Base-by-base conservation (phyloP, 257 asterid species). In the Solanum tarijense region DNA sequence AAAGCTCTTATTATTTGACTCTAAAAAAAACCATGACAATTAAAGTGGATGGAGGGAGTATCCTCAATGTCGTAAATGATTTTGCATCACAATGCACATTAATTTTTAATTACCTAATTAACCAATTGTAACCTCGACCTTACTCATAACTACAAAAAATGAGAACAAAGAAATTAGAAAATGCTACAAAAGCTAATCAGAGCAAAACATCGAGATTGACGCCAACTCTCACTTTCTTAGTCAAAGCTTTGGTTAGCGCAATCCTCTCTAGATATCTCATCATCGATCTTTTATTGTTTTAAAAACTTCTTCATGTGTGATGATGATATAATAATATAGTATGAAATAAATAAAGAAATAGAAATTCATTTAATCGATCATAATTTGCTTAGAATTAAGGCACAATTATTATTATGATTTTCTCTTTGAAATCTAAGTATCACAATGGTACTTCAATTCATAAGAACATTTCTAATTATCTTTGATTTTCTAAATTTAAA, bases 1-100 rank as follows among this genome's bases (percentile, higher is more conserved):
- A 52, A 16, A 52, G 0, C 0, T 52, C 0, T 52, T 52, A 52
- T 52, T 52, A 52, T 52, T 52, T 1, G 3, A 16, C 0, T 52
- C 0, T 52, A 52, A 52, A 5, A 48, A 52, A 52, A 16, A 27
- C 1, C 1, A 52, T 52, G 8, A 16, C 0, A 52, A 52, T 0
- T 16, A 52, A 2, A 52, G 8, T 52, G 8, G 1, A 13, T 2
- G 7, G 20, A 2, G 48, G 14, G 7, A 52, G 8, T 52, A 21
- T 21, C 68, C 12, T 3, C 3, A 0, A 60, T 21, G 68, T 58
- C 8, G 12, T 65, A 10, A 65, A 65, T n/a, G 18, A n/a, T 7
- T 65, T n/a, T 25, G 32, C 71, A 62, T 62, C 32, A n/a, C 31
- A 62, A 62, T 65, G 72, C 32, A 65, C 32, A 65, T 10, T n/a